Evolutionary conservation across 305 asterid species (phyloP), one percentile per base, ranked within the genome.

Genomic region (Nicotiana rustica): DNA sequence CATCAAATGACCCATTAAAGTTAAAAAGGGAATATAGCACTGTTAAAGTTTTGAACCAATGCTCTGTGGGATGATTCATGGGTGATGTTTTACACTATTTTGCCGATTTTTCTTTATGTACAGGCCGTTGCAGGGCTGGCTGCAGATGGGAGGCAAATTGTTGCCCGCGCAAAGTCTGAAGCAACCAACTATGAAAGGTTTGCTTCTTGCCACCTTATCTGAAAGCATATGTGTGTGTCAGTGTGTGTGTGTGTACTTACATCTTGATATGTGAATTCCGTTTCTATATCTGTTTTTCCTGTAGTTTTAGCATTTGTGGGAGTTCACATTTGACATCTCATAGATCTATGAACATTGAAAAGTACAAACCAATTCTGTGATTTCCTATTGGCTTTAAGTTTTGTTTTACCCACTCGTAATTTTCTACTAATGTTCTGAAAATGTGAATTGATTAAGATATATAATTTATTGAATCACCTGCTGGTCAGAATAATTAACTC

Each of bases 111-210:
- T 75, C 10, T 64, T 70, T 69, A 56, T 59, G 55, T 77, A 65
- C 81, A 93, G 97, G 95, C 93, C 86, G 95, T 92, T 82, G 97
- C 97, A 64, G 97, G 97, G 59, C 84, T 93, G 71, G 97, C 97
- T 85, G 97, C 97, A 52, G 97, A 93, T 85, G 97, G 97, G 35
- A 83, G 97, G 82, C 97, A 93, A 86, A 92, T 93, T 88, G 97
- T 93, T 75, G 87, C 95, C 29, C 86, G 97, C 69, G 92, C 97
- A 38, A 93, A 93, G 80, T 82, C 97, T 82, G 97, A 93, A 84
- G 97, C 97, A 78, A 89, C 88, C 84, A 92, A 86, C 67, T 92
- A 92, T 65, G 94, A 91, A 85, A 93, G 91, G 97, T 92, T 78
- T 82, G 65, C 79, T 81, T 73, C 17, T 57, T 44, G 80, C 67